Conservation (phyloP, 345 rosid genomes). For the Brassica cretica region DNA sequence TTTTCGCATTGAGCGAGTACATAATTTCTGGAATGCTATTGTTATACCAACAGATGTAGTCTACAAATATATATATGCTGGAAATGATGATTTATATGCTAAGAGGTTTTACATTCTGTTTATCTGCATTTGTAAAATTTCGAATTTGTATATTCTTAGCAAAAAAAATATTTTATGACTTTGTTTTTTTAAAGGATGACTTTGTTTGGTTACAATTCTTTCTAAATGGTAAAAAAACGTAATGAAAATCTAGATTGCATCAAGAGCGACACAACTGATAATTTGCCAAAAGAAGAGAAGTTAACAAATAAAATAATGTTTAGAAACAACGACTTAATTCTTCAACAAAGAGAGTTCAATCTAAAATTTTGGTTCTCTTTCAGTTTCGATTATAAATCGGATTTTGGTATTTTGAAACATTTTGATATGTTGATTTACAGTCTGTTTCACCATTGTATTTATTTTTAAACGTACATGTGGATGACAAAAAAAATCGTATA, state of each 20-base stretch:
- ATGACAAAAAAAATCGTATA: background rate
- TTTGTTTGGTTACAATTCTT: background rate
- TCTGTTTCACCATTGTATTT: background rate
- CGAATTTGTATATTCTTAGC: background rate
- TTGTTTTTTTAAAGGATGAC: background rate
- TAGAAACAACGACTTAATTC: background rate
- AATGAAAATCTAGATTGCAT: background rate
- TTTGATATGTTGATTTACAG: background rate
- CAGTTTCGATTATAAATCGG: background rate
- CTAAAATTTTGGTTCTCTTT: background rate
- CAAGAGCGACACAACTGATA: background rate
- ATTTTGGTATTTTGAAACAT: background rate
- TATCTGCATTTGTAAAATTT: background rate
- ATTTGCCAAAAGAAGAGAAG: background rate
- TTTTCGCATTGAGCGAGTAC: background rate
- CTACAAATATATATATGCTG: background rate
- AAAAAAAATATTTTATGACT: background rate
- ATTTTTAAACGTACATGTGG: background rate
- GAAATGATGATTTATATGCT: background rate
- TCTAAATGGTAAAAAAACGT: background rate
- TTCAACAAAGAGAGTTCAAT: background rate
- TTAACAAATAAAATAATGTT: background rate
- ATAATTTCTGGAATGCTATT: background rate
- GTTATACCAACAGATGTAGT: background rate
- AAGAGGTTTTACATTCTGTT: background rate